phyloP scores from a whole-genome alignment of 805 yeast species.

The Pachysolen tannophilus region DNA sequence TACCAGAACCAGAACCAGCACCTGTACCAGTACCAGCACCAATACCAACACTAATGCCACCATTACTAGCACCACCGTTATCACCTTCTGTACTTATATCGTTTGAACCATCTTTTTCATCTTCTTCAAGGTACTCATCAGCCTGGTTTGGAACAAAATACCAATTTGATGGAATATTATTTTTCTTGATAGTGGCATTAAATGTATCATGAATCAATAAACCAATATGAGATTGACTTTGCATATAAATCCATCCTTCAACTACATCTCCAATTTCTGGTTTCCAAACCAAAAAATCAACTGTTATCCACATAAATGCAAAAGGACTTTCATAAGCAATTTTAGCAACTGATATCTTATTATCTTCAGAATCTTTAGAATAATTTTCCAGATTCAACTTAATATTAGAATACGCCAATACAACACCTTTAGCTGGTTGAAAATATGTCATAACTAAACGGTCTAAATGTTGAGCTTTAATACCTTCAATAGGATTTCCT shows the following conservation, averaged over 20 bases:
- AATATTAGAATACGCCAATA: constrained; percentile 70
- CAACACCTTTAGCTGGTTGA: constrained; percentile 68
- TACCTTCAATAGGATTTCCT: constrained; percentile 65
- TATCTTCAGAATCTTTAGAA: constrained; percentile 30
- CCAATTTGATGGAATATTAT: constrained; percentile 84
- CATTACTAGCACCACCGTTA: constrained; percentile 16
- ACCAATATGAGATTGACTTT: constrained; percentile 93
- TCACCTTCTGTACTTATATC: no score
- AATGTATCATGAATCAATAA: constrained; percentile 86
- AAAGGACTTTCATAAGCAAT: constrained; percentile 79
- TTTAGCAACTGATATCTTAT: constrained; percentile 45
- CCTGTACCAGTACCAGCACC: no score
- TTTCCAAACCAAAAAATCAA: constrained; percentile 80
- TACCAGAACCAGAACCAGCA: constrained; percentile 11
- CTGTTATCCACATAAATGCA: constrained; percentile 79
- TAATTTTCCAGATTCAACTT: constrained; percentile 36
- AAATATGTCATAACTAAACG: constrained; percentile 82
- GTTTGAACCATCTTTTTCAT: no score
- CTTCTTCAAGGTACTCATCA: constrained; percentile 36
- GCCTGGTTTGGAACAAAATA: constrained; percentile 71
- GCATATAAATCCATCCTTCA: constrained; percentile 86
- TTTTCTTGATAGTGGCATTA: constrained; percentile 85
- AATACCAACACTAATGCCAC: constrained; percentile 14
- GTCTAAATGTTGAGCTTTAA: constrained; percentile 82
- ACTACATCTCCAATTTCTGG: constrained; percentile 83